Evolutionary conservation across 768 basidiomycete species (phyloP), one percentile per base, ranked within the genome.

Genomic region (Cubamyces sp.): DNA sequence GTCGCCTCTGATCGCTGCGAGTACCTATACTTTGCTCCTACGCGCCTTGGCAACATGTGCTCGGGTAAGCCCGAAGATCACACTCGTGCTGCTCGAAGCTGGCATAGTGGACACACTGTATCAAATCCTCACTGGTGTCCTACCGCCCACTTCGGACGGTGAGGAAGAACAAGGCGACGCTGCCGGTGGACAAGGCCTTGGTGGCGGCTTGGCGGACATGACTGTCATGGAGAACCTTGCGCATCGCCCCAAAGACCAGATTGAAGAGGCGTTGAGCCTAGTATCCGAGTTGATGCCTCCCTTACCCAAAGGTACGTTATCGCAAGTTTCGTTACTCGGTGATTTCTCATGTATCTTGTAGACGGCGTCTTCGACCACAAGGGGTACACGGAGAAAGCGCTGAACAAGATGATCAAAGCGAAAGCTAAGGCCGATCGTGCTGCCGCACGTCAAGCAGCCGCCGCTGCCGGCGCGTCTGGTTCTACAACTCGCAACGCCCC

Each of bases 321-420:
- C 15, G 34, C 12, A 45, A 5, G 3, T 11, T 16, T 4, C 6
- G 12, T 39, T 23, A 0, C 18, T 8, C 25, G 6, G 34, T 42
- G 19, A 4, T 14, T 3, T 19, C 41, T 30, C 23, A 18, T 39
- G 8, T 15, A 43, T 2, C 18, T 16, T 47, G 18, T 67, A 92
- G 96, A 98, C 74, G 96, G 97, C 21, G 92, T 98, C 9, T 98
- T 98, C 74, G 96, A 98, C 72, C 86, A 92, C 69, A 94, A 91
- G 68, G 79, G 80, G 0, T 97, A 96, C 70, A 91, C 92, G 0
- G 96, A 97, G 76, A 96, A 94, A 70, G 84, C 90, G 3, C 75
- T 96, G 21, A 76, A 83, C 1, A 84, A 87, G 42, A 81, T 94
- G 82, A 74, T 88, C 39, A 94, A 93, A 74, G 87, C 89, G 7